These are phyloP conservation scores for Suillus sp. DNA, from an alignment of 768 basidiomycete species.

Conservation along the genomic window DNA sequence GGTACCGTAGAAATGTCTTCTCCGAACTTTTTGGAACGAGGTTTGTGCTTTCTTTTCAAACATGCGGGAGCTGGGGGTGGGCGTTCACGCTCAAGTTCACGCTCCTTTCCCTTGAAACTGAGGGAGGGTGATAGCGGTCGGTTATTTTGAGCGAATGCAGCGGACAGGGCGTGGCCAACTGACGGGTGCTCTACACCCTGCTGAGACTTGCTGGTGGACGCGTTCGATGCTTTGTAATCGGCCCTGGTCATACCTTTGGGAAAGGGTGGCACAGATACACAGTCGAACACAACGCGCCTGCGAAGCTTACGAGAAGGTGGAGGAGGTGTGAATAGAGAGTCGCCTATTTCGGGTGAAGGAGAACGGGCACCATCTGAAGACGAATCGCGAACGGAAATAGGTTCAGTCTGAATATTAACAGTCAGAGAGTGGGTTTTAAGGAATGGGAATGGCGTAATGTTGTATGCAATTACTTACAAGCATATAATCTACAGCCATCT, in stretches of 20 bases:
- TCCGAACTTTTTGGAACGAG: not conserved
- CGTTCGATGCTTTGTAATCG: conserved; percentile 19
- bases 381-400: not conserved
- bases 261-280: conserved; percentile 26
- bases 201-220: not conserved
- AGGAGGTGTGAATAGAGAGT: conserved; percentile 35
- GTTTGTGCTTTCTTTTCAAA: conserved; percentile 4
- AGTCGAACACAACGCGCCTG: conserved; percentile 15
- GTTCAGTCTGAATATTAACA: conserved; percentile 10
- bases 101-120: conserved; percentile 27
- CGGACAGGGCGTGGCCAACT: not conserved
- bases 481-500: conserved; percentile 9
- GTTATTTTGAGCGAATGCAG: conserved; percentile 9
- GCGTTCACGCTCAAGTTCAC: conserved; percentile 13
- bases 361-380: not conserved
- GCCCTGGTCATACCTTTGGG: conserved; percentile 24
- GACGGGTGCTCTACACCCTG: not conserved
- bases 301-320: conserved; percentile 23
- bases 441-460: not conserved
- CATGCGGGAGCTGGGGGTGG: conserved; percentile 3
- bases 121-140: not conserved
- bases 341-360: conserved; percentile 12
- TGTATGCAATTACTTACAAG: conserved; percentile 23
- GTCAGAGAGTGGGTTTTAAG: not conserved
- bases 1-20: conserved; percentile 3